Base-by-base conservation (phyloP, 2,329 filamentous ascomycete genomes). In the Corinectria fuckeliana region DNA sequence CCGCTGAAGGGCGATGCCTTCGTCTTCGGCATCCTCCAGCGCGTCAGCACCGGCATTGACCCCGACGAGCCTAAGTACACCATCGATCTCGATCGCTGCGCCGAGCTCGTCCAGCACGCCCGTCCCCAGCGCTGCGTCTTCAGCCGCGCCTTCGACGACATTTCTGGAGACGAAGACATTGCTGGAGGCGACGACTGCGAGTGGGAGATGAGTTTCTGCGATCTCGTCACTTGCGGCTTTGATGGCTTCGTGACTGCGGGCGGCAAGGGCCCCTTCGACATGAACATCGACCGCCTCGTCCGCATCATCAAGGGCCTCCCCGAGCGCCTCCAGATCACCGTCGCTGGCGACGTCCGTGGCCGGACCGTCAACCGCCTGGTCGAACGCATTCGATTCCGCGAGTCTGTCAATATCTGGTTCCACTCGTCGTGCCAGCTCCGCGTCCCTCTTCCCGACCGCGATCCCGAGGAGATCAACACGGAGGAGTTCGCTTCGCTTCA, bases 121-220 rank as follows among this genome's bases (percentile, higher is more conserved):
- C 71, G n/a, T n/a, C n/a, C n/a, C n/a, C n/a, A n/a, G n/a, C n/a
- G 70, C 14, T 81, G 80, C 62, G 78, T 84, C n/a, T 82, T 87
- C 61, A 84, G 86, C 70, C 80, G 85, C 14, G 85, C 85, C 2
- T 85, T 85, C 58, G 85, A 87, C 66, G 74, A 77, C 16, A 72
- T 85, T 10, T 65, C 82, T 3, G 71, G 60, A 5, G 50, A 58
- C 9, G 45, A 63, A 30, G 57, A 64, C 8, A 72, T 85, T 10
- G 65, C 82, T 3, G 71, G 60, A 5, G 50, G 58, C 9, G 45
- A 63, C 30, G 57, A 64, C 8, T 61, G 66, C 44, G 49, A 56
- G 8, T 65, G 64, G 0, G 64, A n/a, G n/a, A n/a, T n/a, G n/a
- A n/a, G 56, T 28, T 50, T 85, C 25, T 65, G 72, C 4, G 67